Conservation (phyloP, 306 rosid genomes). For the Lablab purpureus region DNA sequence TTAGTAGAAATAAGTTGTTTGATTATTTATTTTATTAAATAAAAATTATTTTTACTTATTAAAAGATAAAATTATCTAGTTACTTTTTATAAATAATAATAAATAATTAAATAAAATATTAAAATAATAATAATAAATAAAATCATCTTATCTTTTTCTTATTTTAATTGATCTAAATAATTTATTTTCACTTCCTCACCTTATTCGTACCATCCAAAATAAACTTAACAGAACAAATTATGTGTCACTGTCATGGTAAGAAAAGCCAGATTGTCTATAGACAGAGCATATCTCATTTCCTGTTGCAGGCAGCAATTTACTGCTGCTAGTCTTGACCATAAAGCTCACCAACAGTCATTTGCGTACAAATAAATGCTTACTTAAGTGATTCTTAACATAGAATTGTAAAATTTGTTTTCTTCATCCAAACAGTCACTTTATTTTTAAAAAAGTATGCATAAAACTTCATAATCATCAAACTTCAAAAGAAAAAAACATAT, state of each 20-base stretch:
- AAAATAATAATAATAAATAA: too few relatives aligned
- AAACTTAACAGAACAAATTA: background rate
- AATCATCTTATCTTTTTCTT: too few relatives aligned
- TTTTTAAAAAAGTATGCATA: background rate
- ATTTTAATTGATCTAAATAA: too few relatives aligned
- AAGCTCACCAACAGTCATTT: background rate
- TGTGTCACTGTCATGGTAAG: constrained; percentile 4
- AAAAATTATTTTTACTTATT: too few relatives aligned
- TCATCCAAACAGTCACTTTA: background rate
- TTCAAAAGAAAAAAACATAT: background rate
- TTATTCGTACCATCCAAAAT: too few relatives aligned
- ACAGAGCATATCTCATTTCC: background rate
- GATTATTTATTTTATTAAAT: too few relatives aligned
- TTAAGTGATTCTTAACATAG: background rate
- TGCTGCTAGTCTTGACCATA: background rate
- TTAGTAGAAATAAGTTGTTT: too few relatives aligned
- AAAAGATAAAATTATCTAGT: too few relatives aligned
- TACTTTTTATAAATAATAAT: too few relatives aligned
- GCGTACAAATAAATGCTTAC: constrained; percentile 5
- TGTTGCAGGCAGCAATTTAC: background rate
- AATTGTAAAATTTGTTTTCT: background rate
- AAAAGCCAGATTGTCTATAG: background rate
- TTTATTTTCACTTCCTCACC: too few relatives aligned
- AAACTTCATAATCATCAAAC: background rate
- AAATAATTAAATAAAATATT: too few relatives aligned